Evolutionary conservation across 106 monocot species (phyloP), one percentile per base, ranked within the genome.

Genomic region (Acanthochlamys bracteata): DNA sequence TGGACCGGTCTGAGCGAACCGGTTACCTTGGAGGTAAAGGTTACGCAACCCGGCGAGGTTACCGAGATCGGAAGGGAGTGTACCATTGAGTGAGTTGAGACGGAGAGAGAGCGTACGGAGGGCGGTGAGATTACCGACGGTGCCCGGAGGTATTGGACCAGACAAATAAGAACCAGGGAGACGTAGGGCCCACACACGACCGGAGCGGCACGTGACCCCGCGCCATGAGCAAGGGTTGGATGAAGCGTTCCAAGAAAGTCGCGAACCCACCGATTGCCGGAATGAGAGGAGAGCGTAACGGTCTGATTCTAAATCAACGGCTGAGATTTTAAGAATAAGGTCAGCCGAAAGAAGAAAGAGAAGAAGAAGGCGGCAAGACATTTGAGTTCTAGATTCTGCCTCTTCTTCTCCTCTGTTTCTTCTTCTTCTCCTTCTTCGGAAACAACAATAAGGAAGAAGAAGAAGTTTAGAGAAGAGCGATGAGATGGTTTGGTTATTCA

Each of bases 81-180:
- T 16, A 10, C 89, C 88, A 24, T 64, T 69, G 25, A 89, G 83
- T 0, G 76, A 74, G 77, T 89, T 94, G 76, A 73, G 65, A n/a
- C 86, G 86, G 75, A 94, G 86, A 55, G 72, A 74, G 57, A 94
- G 81, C 0, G 77, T 82, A 16, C 73, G 65, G 60, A 94, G 84
- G 17, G 65, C 76, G 20, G 89, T 79, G 33, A 94, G 89, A 58
- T 74, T 86, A 10, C 83, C 79, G 20, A 94, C 7, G 23, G 73
- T 75, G 6, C 77, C 70, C 2, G 4, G 24, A 14, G 94, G 94
- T 59, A 94, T 77, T 33, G 42, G n/a, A 69, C 93, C 93, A 7
- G 79, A 69, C 63, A 93, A 83, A 14, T 78, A 66, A 15, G 65
- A 57, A 63, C 76, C 86, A 25, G 93, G 89, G 62, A 93, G 89